Conservation (phyloP, 2,329 filamentous ascomycete genomes). For the Ambrosiella cleistominuta region DNA sequence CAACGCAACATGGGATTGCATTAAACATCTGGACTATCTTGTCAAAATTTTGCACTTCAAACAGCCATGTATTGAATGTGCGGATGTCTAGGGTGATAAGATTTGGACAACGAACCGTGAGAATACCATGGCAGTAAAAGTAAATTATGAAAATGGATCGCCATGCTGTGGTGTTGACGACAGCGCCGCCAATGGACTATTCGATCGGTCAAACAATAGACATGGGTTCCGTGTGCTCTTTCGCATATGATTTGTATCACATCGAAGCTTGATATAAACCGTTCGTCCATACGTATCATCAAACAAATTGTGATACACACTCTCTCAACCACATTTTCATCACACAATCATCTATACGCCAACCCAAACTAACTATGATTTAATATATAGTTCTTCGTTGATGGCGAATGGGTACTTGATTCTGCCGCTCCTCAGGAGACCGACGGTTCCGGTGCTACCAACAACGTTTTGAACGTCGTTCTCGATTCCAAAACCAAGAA, state of each 20-base stretch:
- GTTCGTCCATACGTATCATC: neutral
- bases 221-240: too few relatives aligned
- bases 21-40: neutral
- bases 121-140: too few relatives aligned
- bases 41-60: neutral
- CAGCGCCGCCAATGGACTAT: too few relatives aligned
- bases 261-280: neutral
- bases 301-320: neutral
- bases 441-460: constrained; percentile 69
- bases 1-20: neutral
- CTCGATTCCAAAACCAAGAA: constrained; percentile 30
- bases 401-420: constrained; percentile 79
- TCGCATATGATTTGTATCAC: too few relatives aligned
- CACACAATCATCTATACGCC: neutral
- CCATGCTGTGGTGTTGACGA: too few relatives aligned
- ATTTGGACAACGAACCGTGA: too few relatives aligned
- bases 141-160: too few relatives aligned
- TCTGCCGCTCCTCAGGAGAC: constrained; percentile 63
- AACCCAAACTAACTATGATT: constrained; percentile 2
- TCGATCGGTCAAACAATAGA: too few relatives aligned
- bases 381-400: constrained; percentile 64
- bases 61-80: neutral
- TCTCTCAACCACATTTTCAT: neutral
- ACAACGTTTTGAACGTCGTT: constrained; percentile 65
- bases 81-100: too few relatives aligned